phyloP scores from a whole-genome alignment of 106 monocot genomes.

The Triglochin maritima region DNA sequence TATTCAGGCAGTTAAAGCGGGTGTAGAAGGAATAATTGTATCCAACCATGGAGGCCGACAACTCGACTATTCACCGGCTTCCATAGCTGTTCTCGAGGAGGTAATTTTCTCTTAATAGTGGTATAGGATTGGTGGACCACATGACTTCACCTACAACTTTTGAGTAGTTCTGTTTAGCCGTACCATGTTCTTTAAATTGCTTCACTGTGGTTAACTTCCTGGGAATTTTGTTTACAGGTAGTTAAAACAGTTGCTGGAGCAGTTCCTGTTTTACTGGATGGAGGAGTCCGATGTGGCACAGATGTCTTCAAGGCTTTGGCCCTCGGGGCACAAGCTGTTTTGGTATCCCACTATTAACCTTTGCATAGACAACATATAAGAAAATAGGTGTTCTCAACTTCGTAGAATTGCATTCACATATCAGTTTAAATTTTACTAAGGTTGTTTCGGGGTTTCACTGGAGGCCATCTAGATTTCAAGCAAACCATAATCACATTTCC shows the following conservation, averaged over 20 bases:
- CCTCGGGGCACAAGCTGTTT: conserved; percentile 37
- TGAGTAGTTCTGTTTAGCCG: too few relatives aligned
- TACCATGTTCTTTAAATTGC: not conserved
- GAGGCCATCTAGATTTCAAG: too few relatives aligned
- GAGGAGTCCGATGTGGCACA: conserved; percentile 71
- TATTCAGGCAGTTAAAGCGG: conserved; percentile 43
- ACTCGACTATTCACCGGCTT: conserved; percentile 59
- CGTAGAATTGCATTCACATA: too few relatives aligned
- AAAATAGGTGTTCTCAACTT: too few relatives aligned
- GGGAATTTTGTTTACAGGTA: conserved; percentile 26
- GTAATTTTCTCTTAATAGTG: conserved; percentile 10
- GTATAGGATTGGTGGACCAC: too few relatives aligned
- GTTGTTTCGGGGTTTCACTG: too few relatives aligned
- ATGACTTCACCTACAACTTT: too few relatives aligned
- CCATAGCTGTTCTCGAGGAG: conserved; percentile 61
- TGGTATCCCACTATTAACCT: not conserved
- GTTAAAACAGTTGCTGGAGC: conserved; percentile 54
- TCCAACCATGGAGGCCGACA: conserved; percentile 85
- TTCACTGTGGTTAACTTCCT: not conserved
- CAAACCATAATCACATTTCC: too few relatives aligned
- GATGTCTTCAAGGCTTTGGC: conserved; percentile 87
- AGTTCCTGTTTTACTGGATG: conserved; percentile 75
- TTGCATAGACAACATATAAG: too few relatives aligned
- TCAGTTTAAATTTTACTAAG: too few relatives aligned
- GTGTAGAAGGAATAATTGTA: conserved; percentile 64